Evolutionary conservation across 1,139 yeast genomes (phyloP), one percentile per base, ranked within the genome.

Genomic region (Diutina rugosa): DNA sequence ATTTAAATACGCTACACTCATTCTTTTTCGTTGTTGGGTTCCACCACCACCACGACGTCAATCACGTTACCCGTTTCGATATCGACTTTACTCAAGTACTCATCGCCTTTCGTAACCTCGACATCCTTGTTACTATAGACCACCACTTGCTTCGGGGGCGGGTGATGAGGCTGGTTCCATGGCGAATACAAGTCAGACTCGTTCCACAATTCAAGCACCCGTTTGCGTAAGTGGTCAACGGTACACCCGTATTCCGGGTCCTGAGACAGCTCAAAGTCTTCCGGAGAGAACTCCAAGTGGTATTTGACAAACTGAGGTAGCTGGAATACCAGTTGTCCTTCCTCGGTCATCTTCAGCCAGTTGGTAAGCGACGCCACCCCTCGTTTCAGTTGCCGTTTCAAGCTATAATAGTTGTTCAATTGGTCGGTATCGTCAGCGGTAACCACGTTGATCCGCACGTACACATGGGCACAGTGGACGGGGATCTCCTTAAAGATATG

Each of bases 221-320:
- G 84, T 1, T 69, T 63, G 58, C 90, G 76, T 58, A 89, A 73
- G 61, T 84, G 83, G 30, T 73, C 76, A 30, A 90, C 74, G 10
- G 85, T 80, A 8, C 90, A 81, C 0, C 96, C 96, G 61, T 75
- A 78, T 57, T 85, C 91, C 61, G 67, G 77, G 71, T 66, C 78
- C 66, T 66, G 65, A 38, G 26, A 28, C 48, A 28, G 41, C 63
- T 74, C 82, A 64, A 82, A 85, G 64, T 90, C 97, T 61, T 86
- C 95, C 0, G 91, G 90, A 52, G 89, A 80, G 68, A 90, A 88
- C 64, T 87, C 93, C 60, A 89, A 76, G 64, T 86, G 87, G 63
- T 84, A 87, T 54, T 72, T 75, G 29, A 85, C 68, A 46, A 82
- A 83, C 46, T 69, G 65, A 2, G 63, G 61, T 55, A 69, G 63